Base-by-base conservation (phyloP, 177 flowering plant species). In the Vitis hybrid region DNA sequence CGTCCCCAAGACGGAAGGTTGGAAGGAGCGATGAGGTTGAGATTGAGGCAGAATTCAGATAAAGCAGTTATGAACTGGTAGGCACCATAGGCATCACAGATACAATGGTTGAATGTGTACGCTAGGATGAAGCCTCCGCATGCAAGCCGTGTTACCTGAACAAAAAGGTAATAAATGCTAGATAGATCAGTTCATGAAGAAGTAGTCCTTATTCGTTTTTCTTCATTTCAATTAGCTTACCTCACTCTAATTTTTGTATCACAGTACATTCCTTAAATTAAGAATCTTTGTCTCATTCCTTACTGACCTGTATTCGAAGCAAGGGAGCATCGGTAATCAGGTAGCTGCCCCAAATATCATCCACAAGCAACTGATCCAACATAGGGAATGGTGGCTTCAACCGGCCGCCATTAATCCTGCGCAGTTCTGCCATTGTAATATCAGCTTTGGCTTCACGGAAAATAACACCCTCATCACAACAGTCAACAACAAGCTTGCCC, bases 51-150 rank as follows among this genome's bases (percentile, higher is more conserved):
- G 47, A 38, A 38, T 38, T 38, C 47, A 38, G 47, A 38, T 38
- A 38, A 38, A 8, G 47, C 47, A 38, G 47, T 38, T 62, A 73
- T 24, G 68, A 77, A 77, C 62, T 77, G 80, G 61, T 65, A 38
- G 15, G 80, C 74, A 11, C 80, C 80, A 7, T 65, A 73, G 47
- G 74, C 71, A 20, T 77, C 80, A 51, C 79, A 76, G 33, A 76
- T 68, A 53, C 79, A 79, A 24, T 79, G 82, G 70, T 76, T 79
- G 70, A 76, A 73, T 73, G 70, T 76, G 66, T 79, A 79, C 11
- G 82, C 82, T 64, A 79, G 69, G 24, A 73, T 57, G 57, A 79
- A 76, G 18, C 79, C 82, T 18, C 82, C 75, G 8, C 82, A 79
- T 24, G 75, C 62, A 11, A 75, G 71, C 19, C 67, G 51, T 8